Conservation (phyloP, 1,284 basidiomycete genomes). For the Moesziomyces globuligerus region DNA sequence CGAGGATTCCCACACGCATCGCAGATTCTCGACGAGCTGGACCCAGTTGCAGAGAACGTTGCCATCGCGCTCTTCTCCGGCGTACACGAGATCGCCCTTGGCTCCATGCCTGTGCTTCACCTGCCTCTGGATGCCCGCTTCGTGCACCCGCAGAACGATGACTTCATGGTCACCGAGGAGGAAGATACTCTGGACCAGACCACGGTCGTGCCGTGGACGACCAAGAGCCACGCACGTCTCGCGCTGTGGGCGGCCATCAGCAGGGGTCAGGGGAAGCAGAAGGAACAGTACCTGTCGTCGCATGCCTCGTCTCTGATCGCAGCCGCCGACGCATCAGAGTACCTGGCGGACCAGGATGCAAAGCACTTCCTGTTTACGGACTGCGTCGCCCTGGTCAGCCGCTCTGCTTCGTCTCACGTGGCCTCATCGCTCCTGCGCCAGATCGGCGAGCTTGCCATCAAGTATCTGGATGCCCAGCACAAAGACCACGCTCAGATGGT, state of each 20-base stretch:
- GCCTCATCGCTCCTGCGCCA: constrained; percentile 1
- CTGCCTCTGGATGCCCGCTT: constrained; percentile 2
- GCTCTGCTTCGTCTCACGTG: neutral
- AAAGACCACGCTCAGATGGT: constrained; percentile 19
- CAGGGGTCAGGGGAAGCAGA: constrained; percentile 4
- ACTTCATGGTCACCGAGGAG: constrained; percentile 16
- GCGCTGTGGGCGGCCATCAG: constrained; percentile 22
- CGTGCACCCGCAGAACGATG: neutral
- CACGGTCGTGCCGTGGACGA: constrained; percentile 14
- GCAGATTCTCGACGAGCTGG: constrained; percentile 38
- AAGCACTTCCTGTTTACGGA: constrained; percentile 23
- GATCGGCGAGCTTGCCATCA: constrained; percentile 15
- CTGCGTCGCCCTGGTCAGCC: constrained; percentile 4
- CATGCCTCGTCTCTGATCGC: constrained; percentile 17
- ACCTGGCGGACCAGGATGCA: constrained; percentile 11
- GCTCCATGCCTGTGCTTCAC: constrained; percentile 28
- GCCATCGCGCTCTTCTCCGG: constrained; percentile 2
- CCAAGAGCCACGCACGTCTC: constrained; percentile 12
- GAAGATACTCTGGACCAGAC: neutral
- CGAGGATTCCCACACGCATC: constrained; percentile 3
- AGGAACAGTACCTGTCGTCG: neutral
- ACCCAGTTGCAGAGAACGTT: constrained; percentile 29
- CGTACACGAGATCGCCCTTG: constrained; percentile 3
- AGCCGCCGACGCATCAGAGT: constrained; percentile 10
- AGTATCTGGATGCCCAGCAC: constrained; percentile 19